Conservation (phyloP, 805 yeast genomes). For the Candida gorgasii region DNA sequence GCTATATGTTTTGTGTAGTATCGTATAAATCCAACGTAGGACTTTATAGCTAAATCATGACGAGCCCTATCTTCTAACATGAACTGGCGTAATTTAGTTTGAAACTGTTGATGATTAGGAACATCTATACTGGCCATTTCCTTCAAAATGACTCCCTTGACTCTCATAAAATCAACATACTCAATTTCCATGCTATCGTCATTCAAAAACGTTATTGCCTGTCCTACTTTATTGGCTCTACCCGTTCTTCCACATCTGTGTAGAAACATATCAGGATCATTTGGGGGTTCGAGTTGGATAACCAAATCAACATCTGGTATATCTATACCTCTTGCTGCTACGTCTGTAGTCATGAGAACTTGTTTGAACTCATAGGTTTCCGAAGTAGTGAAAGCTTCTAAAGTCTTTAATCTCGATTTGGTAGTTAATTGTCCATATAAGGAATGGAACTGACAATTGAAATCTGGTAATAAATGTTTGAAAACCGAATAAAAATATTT, state of each 20-base stretch:
- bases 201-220: constrained; percentile 66
- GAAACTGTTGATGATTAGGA: constrained; percentile 28
- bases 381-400: constrained; percentile 57
- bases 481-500: constrained; percentile 69
- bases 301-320: constrained; percentile 93
- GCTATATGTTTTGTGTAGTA: constrained; percentile 89
- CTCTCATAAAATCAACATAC: constrained; percentile 75
- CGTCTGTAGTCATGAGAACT: constrained; percentile 88
- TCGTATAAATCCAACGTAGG: constrained; percentile 81
- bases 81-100: constrained; percentile 46
- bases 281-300: constrained; percentile 92
- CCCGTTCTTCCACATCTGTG: constrained; percentile 97
- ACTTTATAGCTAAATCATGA: constrained; percentile 76
- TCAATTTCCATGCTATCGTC: constrained; percentile 70
- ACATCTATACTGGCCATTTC: constrained; percentile 31
- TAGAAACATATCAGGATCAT: constrained; percentile 85
- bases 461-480: constrained; percentile 34
- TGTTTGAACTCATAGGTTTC: constrained; percentile 44
- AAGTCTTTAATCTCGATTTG: constrained; percentile 71
- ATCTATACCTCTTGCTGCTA: constrained; percentile 97
- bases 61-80: constrained; percentile 71
- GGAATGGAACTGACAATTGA: constrained; percentile 55
- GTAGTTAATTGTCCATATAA: constrained; percentile 91
- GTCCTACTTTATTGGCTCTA: constrained; percentile 82
- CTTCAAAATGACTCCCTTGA: constrained; percentile 56